phyloP scores from a whole-genome alignment of 176 grass and related monocot species.

The Zoysia japonica region DNA sequence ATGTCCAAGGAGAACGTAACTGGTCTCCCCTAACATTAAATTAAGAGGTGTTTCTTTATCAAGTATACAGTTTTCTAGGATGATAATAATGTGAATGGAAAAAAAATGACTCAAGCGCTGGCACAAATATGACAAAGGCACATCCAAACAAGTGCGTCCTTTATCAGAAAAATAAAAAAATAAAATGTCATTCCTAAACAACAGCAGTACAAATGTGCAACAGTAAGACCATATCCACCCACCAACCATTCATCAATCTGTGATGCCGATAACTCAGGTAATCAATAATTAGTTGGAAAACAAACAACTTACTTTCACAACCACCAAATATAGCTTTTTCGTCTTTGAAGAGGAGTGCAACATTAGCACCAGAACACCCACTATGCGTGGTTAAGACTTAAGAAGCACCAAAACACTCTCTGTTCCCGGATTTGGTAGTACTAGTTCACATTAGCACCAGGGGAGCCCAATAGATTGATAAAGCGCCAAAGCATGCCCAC shows the following conservation, averaged over 20 bases:
- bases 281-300: not conserved
- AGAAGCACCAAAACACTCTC: conserved; percentile 23
- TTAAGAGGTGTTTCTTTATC: not conserved
- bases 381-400: not conserved
- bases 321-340: conserved; percentile 15
- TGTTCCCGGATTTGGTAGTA: not conserved
- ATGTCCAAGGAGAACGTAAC: conserved; percentile 21
- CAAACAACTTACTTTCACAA: conserved; percentile 9
- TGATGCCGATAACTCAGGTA: not conserved
- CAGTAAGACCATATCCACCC: not conserved
- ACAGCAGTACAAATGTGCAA: conserved; percentile 20
- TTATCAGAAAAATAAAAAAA: conserved; percentile 3
- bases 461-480: conserved; percentile 23
- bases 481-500: not conserved
- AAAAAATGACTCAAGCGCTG: conserved; percentile 11
- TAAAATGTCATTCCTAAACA: not conserved
- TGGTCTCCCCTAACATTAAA: not conserved
- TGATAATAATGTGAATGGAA: conserved; percentile 17
- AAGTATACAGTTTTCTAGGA: conserved; percentile 10
- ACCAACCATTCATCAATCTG: conserved; percentile 8
- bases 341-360: not conserved
- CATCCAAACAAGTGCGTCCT: conserved; percentile 7
- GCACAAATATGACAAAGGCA: not conserved
- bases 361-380: conserved; percentile 23
- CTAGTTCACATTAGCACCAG: not conserved